phyloP scores from a whole-genome alignment of 2,329 filamentous ascomycete species.

The Diaporthe sp. region DNA sequence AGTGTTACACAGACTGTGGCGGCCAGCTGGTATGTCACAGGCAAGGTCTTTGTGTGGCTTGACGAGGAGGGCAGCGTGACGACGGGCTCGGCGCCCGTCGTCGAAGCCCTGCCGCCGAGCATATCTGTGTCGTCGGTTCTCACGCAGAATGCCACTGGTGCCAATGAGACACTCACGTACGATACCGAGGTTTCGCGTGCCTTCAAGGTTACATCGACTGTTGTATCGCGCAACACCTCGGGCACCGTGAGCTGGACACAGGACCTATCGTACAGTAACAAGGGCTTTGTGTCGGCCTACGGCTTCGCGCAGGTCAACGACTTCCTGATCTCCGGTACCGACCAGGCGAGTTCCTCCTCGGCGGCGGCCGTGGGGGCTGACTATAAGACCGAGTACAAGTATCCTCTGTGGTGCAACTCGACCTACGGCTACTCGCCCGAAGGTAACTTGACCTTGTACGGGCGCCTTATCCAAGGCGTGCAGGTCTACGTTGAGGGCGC shows the following conservation, averaged over 20 bases:
- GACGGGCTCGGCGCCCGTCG: slow-evolving; percentile 58
- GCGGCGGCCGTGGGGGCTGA: slow-evolving; percentile 16
- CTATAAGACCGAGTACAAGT: slow-evolving; percentile 63
- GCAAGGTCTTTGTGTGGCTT: slow-evolving; percentile 86
- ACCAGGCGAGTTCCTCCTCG: slow-evolving; percentile 43
- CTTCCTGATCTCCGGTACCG: slow-evolving; percentile 49
- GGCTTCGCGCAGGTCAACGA: slow-evolving; percentile 60
- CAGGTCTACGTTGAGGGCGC: slow-evolving; percentile 54
- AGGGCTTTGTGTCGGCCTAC: slow-evolving; percentile 60
- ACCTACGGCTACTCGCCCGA: slow-evolving; percentile 59
- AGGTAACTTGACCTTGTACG: slow-evolving; percentile 62
- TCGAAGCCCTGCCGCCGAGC: slow-evolving; percentile 54
- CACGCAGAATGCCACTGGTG: slow-evolving; percentile 62
- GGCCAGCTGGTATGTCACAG: slow-evolving; percentile 82
- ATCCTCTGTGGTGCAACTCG: slow-evolving; percentile 72
- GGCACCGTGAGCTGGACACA: slow-evolving; percentile 69
- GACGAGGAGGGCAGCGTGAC: slow-evolving; percentile 66
- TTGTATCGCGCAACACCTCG: slow-evolving; percentile 62
- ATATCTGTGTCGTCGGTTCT: slow-evolving; percentile 66
- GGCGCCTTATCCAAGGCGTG: slow-evolving; percentile 58
- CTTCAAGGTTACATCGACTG: slow-evolving; percentile 66
- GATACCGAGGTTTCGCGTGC: slow-evolving; percentile 68
- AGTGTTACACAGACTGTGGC: slow-evolving; percentile 68
- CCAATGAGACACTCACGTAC: slow-evolving; percentile 73
- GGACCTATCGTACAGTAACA: slow-evolving; percentile 65